Conservation (phyloP, 805 yeast species). For the Saccharomycopsis vini region DNA sequence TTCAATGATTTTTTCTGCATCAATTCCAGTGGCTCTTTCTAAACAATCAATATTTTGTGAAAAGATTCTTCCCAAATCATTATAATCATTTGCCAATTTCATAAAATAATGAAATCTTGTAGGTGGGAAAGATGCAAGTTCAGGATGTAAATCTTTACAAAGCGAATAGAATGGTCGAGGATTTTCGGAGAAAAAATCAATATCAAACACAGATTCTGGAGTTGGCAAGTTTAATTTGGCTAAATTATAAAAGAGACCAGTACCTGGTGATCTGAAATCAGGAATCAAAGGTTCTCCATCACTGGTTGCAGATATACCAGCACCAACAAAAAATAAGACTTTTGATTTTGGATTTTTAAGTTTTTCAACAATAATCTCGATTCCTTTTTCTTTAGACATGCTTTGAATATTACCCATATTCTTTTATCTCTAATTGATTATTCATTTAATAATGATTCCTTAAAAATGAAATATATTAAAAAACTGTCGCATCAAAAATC, state of each 20-base stretch:
- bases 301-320: conserved; percentile 87
- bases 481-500: too few species aligned
- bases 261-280: conserved; percentile 84
- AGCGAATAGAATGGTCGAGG: conserved; percentile 82
- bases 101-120: conserved; percentile 74
- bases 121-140: conserved; percentile 63
- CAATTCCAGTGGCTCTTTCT: conserved; percentile 77
- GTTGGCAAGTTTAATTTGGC: conserved; percentile 69
- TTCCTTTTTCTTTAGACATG: not conserved
- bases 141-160: conserved; percentile 77
- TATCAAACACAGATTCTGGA: conserved; percentile 94
- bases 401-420: not conserved
- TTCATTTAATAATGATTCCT: too few species aligned
- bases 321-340: conserved; percentile 72
- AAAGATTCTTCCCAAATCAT: conserved; percentile 57
- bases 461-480: too few species aligned
- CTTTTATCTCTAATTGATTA: too few species aligned
- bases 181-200: conserved; percentile 62
- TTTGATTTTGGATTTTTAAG: conserved; percentile 25
- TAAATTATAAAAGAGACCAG: conserved; percentile 80
- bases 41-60: conserved; percentile 92
- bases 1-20: conserved; percentile 58
- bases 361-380: conserved; percentile 9
- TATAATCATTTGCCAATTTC: conserved; percentile 55
- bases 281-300: conserved; percentile 43